Evolutionary conservation across 2,329 filamentous ascomycete genomes (phyloP), one percentile per base, ranked within the genome.

Genomic region (Colletotrichum karsti): DNA sequence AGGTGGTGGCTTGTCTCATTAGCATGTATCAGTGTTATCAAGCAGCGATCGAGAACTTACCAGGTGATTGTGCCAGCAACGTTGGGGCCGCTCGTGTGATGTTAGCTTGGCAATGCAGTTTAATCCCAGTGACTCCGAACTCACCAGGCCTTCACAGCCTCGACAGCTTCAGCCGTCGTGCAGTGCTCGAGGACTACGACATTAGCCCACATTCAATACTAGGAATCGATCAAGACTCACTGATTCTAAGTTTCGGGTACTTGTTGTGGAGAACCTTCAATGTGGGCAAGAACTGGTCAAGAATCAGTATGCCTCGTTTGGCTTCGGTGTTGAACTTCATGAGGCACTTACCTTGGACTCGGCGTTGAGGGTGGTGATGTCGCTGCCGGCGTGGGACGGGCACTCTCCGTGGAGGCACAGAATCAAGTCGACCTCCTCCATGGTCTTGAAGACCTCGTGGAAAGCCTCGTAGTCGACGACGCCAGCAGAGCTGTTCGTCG

Each of bases 371-470:
- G 88, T 85, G 0, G 86, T 88, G 67, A 87, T 82, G 44, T 80
- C 77, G 53, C 77, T 75, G 3, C 71, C 73, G 12, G 75, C 74
- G 59, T 78, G 76, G 28, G 77, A 78, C 7, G 82, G 91, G n/a
- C 91, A 89, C 81, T 98, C 95, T 72, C 95, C 95, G 78, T 98
- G 95, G n/a, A 98, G 84, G 81, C 98, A 98, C 44, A 97, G 86
- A n/a, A 97, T 87, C 72, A 97, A 84, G 72, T 91, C 90, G 72
- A 94, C 89, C 67, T 90, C 83, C 77, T 97, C 92, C 95, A 98
- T 98, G 71, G 93, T 92, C n/a, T 86, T 88, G 76, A 98, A 97
- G 13, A 95, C 92, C 7, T 90, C 88, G 76, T 92, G 92, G 81
- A 93, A 95, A 33, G 85, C 81, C 68, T 90, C 88, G 74, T 93